Evolutionary conservation across 306 rosid genomes (phyloP).

Genomic region (Lathyrus aphaca): DNA sequence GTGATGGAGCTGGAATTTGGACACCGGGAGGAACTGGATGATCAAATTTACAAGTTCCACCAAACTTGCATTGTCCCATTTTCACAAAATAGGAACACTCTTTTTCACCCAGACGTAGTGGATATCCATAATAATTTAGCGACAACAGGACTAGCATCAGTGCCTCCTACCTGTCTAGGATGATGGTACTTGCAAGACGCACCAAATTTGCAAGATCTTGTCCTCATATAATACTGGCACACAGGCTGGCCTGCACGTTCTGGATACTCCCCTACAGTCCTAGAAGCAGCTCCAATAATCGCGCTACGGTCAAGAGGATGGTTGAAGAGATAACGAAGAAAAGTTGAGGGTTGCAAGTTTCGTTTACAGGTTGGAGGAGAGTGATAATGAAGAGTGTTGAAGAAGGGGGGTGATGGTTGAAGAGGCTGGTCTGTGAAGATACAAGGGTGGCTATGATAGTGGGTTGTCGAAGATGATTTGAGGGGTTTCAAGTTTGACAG

Average conservation of each 20-base stretch:
- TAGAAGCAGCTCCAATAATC: conserved; percentile 71
- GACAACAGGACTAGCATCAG: conserved; percentile 49
- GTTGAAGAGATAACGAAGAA: too few relatives aligned
- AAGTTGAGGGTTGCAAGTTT: too few relatives aligned
- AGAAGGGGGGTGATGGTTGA: too few relatives aligned
- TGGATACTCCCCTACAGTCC: conserved; percentile 71
- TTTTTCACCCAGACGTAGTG: conserved; percentile 84
- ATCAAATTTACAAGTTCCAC: conserved; percentile 88
- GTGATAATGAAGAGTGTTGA: too few relatives aligned
- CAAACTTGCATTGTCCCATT: conserved; percentile 95
- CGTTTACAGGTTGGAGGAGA: too few relatives aligned
- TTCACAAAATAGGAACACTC: conserved; percentile 94
- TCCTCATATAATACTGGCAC: conserved; percentile 91
- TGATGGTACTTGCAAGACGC: conserved; percentile 89
- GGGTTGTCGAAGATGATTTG: too few relatives aligned
- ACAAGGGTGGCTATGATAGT: too few relatives aligned
- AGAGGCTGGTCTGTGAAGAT: too few relatives aligned
- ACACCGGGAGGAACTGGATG: conserved; percentile 77
- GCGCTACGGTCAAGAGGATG: conserved; percentile 84
- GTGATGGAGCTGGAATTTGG: conserved; percentile 64
- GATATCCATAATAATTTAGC: conserved; percentile 70
- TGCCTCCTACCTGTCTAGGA: conserved; percentile 72
- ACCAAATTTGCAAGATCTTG: conserved; percentile 84
- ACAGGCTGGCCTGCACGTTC: conserved; percentile 90
- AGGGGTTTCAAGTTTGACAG: too few relatives aligned